Evolutionary conservation across 768 basidiomycete species (phyloP).

Genomic region (Boletellus sp.): DNA sequence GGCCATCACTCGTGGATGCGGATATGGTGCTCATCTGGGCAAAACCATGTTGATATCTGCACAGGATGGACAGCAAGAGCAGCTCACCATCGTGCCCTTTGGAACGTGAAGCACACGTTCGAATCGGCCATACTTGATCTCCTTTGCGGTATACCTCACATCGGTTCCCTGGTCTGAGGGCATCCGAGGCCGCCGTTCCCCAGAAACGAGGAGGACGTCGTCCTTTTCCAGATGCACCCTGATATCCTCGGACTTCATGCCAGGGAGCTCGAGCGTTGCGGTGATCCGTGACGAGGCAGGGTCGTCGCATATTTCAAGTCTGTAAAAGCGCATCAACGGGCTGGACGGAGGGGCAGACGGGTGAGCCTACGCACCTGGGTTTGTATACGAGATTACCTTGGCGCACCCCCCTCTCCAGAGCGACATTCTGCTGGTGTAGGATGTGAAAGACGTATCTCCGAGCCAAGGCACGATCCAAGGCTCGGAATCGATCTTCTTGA

Average conservation of each 20-base stretch:
- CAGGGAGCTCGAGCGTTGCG: conserved; percentile 40
- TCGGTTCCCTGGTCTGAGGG: conserved; percentile 16
- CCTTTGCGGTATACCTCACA: conserved; percentile 30
- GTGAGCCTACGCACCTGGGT: conserved; percentile 25
- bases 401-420: conserved; percentile 19
- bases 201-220: conserved; percentile 33
- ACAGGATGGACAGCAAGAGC: conserved; percentile 2
- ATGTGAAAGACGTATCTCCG: conserved; percentile 27
- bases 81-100: conserved; percentile 34
- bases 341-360: not conserved
- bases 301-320: conserved; percentile 40
- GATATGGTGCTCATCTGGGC: conserved; percentile 35
- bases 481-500: conserved; percentile 28
- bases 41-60: not conserved
- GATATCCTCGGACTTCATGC: conserved; percentile 35
- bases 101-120: conserved; percentile 36
- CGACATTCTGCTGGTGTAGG: conserved; percentile 17
- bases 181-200: conserved; percentile 24
- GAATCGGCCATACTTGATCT: conserved; percentile 40
- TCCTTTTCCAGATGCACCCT: conserved; percentile 31
- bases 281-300: conserved; percentile 29
- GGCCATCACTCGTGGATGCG: conserved; percentile 38
- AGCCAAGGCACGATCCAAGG: conserved; percentile 31
- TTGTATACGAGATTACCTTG: conserved; percentile 31
- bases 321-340: conserved; percentile 18